phyloP scores from a whole-genome alignment of 2,329 filamentous ascomycete species.

The Aspergillus fumigatus region DNA sequence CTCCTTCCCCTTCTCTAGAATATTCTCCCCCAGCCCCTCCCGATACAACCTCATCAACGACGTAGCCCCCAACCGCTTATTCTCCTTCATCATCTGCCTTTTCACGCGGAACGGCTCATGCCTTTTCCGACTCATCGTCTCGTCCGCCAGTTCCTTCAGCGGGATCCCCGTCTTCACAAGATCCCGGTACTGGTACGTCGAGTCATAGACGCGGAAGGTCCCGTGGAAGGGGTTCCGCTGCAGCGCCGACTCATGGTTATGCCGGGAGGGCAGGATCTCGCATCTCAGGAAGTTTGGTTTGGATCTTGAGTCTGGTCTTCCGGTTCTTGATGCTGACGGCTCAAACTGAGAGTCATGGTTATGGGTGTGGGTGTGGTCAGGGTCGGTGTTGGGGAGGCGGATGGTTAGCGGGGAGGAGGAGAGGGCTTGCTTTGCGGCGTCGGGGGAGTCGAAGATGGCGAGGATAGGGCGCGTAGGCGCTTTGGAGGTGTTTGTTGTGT shows the following conservation, averaged over 20 bases:
- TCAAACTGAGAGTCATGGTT: not conserved
- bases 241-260: constrained; percentile 26
- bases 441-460: constrained; percentile 34
- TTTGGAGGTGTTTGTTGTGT: constrained; percentile 21
- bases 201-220: constrained; percentile 20
- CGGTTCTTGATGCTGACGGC: not conserved
- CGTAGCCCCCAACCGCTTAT: constrained; percentile 20
- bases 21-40: constrained; percentile 15
- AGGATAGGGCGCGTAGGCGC: constrained; percentile 20
- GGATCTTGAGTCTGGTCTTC: not conserved
- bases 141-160: constrained; percentile 28
- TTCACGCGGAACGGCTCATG: constrained; percentile 14
- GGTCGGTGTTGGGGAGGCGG: constrained; percentile 10
- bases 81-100: constrained; percentile 15
- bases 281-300: constrained; percentile 16
- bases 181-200: constrained; percentile 25
- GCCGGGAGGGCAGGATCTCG: constrained; percentile 21
- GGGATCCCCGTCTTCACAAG: constrained; percentile 25
- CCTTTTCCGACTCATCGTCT: constrained; percentile 24
- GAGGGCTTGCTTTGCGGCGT: constrained; percentile 31
- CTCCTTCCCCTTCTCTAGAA: not conserved
- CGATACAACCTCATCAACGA: constrained; percentile 24
- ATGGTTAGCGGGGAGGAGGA: constrained; percentile 29
- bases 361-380: not conserved
- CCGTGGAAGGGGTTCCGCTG: constrained; percentile 31